Evolutionary conservation across 2,329 filamentous ascomycete genomes (phyloP), one percentile per base, ranked within the genome.

Genomic region (Trichoderma oligosporum): DNA sequence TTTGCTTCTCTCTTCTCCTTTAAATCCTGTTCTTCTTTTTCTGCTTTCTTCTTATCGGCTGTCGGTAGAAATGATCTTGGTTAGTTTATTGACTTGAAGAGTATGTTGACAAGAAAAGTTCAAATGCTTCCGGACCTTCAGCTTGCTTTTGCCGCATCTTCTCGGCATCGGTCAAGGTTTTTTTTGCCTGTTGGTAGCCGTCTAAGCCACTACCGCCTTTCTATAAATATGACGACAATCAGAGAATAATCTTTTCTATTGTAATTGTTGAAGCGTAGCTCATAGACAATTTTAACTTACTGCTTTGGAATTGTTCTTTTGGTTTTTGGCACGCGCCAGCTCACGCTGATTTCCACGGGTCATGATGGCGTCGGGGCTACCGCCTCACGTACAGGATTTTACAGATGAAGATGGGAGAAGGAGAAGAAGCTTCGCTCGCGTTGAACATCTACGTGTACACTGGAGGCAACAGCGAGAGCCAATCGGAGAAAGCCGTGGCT

Each of bases 321-420:
- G 82, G 74, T 85, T 90, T 78, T 93, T 94, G 77, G 93, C 89
- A 62, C 93, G 88, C 67, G 89, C 88, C 79, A 93, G 91, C 63
- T 97, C 92, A 69, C 93, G 88, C 81, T 97, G 93, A 75, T 97
- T 97, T 66, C 93, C 93, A 74, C 93, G 90, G 66, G 93, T 86
- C 93, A 97, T 97, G 36, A 12, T 54, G 51, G 22, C 22, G 20
- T 16, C 29, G 8, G 25, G 33, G 14, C 11, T 18, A 33, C 12
- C 42, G 39, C 16, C 25, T 18, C 11, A 31, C 27, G 27, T 5
- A n/a, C 16, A 33, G 11, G 31, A 46, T 4, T 11, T 12, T 20
- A 20, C 39, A 25, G 38, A 12, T 33, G 27, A 42, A 24, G 25
- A 53, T 44, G 51, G 31, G 38, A 16, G 6, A 46, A 46, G 27